phyloP scores from a whole-genome alignment of 2,329 filamentous ascomycete species.

The Colletotrichum sp. region DNA sequence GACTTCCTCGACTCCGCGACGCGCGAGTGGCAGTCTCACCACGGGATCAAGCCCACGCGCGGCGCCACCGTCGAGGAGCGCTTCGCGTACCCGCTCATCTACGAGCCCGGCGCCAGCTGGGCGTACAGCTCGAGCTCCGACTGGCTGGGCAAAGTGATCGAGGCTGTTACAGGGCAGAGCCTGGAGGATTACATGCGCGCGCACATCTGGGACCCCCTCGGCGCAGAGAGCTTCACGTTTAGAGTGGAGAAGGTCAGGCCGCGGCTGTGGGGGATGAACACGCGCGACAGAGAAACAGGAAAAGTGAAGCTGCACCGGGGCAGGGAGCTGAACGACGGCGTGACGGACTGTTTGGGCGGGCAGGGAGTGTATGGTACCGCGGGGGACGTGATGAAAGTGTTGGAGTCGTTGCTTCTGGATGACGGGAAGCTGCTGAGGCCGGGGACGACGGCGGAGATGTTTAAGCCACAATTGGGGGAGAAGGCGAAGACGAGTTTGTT shows the following conservation, averaged over 20 bases:
- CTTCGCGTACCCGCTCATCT: constrained; percentile 49
- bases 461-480: constrained; percentile 47
- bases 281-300: constrained; percentile 15
- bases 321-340: constrained; percentile 10
- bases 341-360: constrained; percentile 34
- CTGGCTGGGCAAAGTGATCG: constrained; percentile 58
- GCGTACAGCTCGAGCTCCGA: constrained; percentile 54
- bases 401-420: constrained; percentile 50
- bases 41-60: constrained; percentile 29
- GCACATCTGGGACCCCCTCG: constrained; percentile 40
- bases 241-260: background rate
- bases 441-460: constrained; percentile 47
- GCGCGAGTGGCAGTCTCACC: constrained; percentile 25
- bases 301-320: constrained; percentile 10
- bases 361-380: constrained; percentile 39
- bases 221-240: constrained; percentile 16
- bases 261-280: constrained; percentile 17
- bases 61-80: constrained; percentile 42
- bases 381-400: constrained; percentile 46
- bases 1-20: constrained; percentile 41
- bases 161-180: constrained; percentile 45
- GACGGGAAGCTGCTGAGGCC: constrained; percentile 52
- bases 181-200: constrained; percentile 48
- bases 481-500: constrained; percentile 21
- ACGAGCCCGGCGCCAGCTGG: constrained; percentile 57